Percentiles rank a stretch among this genome's conserved stretches.
These are phyloP conservation scores for Puccinia horiana DNA, from an alignment of 1,284 basidiomycete species.

Conservation along the genomic window DNA sequence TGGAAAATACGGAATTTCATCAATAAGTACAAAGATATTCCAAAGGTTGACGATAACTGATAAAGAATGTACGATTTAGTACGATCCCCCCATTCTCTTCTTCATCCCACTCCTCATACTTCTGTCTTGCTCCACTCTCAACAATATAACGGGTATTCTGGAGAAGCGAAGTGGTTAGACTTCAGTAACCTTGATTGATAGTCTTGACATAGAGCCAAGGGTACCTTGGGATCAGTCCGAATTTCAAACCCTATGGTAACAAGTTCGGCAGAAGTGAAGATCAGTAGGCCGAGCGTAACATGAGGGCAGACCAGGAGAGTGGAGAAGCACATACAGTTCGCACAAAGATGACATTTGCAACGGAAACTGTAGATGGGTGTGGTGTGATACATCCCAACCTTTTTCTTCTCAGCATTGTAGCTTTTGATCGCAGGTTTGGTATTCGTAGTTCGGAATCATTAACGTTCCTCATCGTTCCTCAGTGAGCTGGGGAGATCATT, in stretches of 20 bases:
- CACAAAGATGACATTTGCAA: constrained; percentile 94
- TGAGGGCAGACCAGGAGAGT: background rate
- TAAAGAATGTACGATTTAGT: constrained; percentile 69
- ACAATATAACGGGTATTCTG: constrained; percentile 96
- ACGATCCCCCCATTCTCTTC: constrained; percentile 90
- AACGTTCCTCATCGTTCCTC: constrained; percentile 4
- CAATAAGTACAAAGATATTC: constrained; percentile 6
- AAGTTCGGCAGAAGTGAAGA: background rate
- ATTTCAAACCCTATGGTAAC: constrained; percentile 75
- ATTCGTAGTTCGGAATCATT: background rate
- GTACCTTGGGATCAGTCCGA: constrained; percentile 89
- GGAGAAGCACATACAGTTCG: constrained; percentile 62
- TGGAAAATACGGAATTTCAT: constrained; percentile 20
- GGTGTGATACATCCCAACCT: constrained; percentile 89
- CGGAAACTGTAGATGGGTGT: constrained; percentile 92
- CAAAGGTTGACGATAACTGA: constrained; percentile 11
- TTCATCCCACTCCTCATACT: constrained; percentile 93
- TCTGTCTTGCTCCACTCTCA: constrained; percentile 79
- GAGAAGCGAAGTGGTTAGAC: background rate
- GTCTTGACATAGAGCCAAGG: background rate
- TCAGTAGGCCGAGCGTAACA: background rate
- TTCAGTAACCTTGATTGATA: too few relatives aligned
- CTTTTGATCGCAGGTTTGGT: constrained; percentile 60
- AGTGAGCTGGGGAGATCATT: constrained; percentile 4
- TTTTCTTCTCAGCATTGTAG: constrained; percentile 97